Evolutionary conservation across 1,284 basidiomycete species (phyloP).

Genomic region (Fistulinella cinereoalba): DNA sequence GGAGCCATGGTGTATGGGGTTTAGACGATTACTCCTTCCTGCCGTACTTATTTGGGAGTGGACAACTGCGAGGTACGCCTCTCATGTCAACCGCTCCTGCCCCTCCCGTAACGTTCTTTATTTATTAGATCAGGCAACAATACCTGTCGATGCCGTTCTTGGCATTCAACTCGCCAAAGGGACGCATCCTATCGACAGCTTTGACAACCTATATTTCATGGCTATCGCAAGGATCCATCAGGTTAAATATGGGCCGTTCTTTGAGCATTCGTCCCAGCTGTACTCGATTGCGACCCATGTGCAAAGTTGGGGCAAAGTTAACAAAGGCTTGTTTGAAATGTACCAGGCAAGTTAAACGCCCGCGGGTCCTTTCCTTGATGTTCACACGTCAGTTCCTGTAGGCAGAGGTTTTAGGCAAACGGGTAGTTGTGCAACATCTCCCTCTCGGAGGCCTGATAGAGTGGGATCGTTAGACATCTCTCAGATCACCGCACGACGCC

Average conservation of each 20-base stretch:
- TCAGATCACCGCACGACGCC: slow-evolving; percentile 1
- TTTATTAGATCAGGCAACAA: slow-evolving; percentile 51
- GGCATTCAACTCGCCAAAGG: slow-evolving; percentile 46
- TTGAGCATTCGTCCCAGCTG: slow-evolving; percentile 91
- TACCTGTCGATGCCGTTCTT: slow-evolving; percentile 59
- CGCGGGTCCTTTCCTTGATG: not conserved
- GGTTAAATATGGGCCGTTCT: slow-evolving; percentile 85
- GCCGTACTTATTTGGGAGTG: slow-evolving; percentile 90
- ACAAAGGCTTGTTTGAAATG: slow-evolving; percentile 92
- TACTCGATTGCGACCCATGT: slow-evolving; percentile 85
- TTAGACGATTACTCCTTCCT: slow-evolving; percentile 93
- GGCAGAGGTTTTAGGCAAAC: slow-evolving; percentile 92
- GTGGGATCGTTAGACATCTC: slow-evolving; percentile 46
- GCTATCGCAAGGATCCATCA: slow-evolving; percentile 77
- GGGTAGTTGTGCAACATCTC: slow-evolving; percentile 96
- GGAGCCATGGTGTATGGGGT: slow-evolving; percentile 98
- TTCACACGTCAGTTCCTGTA: slow-evolving; percentile 28
- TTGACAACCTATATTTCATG: slow-evolving; percentile 74
- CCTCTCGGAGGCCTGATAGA: slow-evolving; percentile 79
- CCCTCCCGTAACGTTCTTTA: slow-evolving; percentile 9
- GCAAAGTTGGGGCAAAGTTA: slow-evolving; percentile 86
- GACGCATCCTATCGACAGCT: slow-evolving; percentile 30
- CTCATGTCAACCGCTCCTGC: not conserved
- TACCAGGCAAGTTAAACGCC: slow-evolving; percentile 59
- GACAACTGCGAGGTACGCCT: slow-evolving; percentile 72